Percentiles rank a stretch among this genome's conserved stretches.
Evolutionary conservation across 2,329 filamentous ascomycete species (phyloP).

Genomic region (Colletotrichum chlorophyti): DNA sequence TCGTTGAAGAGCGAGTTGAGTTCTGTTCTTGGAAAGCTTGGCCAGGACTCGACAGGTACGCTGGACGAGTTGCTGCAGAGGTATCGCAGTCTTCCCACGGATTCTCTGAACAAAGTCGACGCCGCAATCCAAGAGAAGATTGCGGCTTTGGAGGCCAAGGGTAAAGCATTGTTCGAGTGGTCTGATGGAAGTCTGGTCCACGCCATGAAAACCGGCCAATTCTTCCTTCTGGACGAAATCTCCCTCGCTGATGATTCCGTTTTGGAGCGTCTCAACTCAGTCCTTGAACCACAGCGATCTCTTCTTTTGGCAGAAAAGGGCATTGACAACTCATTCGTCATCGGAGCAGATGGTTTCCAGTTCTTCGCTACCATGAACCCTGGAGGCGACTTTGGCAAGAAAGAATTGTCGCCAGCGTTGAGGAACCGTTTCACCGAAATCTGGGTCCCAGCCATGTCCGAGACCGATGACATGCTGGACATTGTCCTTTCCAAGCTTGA

Average conservation of each 20-base stretch:
- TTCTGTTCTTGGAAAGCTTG: slow-evolving; percentile 49
- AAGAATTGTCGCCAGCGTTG: slow-evolving; percentile 92
- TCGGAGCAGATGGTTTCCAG: slow-evolving; percentile 81
- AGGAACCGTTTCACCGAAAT: slow-evolving; percentile 98
- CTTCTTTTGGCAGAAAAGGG: slow-evolving; percentile 95
- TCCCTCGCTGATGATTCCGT: slow-evolving; percentile 98
- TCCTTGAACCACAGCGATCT: slow-evolving; percentile 86
- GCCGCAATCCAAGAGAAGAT: slow-evolving; percentile 55
- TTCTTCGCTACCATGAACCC: slow-evolving; percentile 99
- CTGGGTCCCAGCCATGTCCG: slow-evolving; percentile 90
- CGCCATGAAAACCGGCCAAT: slow-evolving; percentile 88
- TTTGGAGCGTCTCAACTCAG: slow-evolving; percentile 93
- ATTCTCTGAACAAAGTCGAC: slow-evolving; percentile 54
- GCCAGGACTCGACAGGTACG: slow-evolving; percentile 46
- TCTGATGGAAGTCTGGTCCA: slow-evolving; percentile 91
- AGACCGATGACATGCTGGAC: slow-evolving; percentile 83
- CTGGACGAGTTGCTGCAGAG: slow-evolving; percentile 63
- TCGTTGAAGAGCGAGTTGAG: slow-evolving; percentile 68
- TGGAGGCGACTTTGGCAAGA: slow-evolving; percentile 97
- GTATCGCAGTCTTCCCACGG: slow-evolving; percentile 61
- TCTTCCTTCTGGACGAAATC: slow-evolving; percentile 96
- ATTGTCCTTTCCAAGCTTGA: slow-evolving; percentile 82
- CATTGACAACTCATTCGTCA: slow-evolving; percentile 79
- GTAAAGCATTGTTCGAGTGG: slow-evolving; percentile 94
- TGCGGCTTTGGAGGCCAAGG: slow-evolving; percentile 60